Conservation (phyloP, 805 yeast genomes). For the Saturnispora zaruensis region DNA sequence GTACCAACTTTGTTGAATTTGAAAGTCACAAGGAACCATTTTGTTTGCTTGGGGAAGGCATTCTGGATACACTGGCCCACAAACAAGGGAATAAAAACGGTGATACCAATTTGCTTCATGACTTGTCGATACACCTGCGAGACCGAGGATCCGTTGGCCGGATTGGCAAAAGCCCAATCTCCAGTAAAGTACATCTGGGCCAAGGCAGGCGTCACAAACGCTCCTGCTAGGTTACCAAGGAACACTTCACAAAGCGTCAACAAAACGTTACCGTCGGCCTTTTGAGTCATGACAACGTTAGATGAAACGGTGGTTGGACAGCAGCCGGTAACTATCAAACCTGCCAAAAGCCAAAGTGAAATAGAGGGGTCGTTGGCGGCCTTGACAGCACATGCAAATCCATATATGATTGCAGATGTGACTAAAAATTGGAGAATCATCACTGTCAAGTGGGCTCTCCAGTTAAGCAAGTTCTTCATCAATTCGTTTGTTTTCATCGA, state of each 20-base stretch:
- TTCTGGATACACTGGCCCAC: slow-evolving; percentile 84
- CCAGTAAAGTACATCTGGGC: slow-evolving; percentile 59
- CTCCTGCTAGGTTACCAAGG: slow-evolving; percentile 77
- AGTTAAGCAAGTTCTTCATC: slow-evolving; percentile 53
- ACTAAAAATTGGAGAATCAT: slow-evolving; percentile 60
- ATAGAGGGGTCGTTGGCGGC: slow-evolving; percentile 50
- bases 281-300: slow-evolving; percentile 84
- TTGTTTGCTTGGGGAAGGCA: slow-evolving; percentile 53
- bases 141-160: slow-evolving; percentile 50
- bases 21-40: slow-evolving; percentile 50
- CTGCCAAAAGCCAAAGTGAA: slow-evolving; percentile 70
- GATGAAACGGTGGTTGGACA: slow-evolving; percentile 92
- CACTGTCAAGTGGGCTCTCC: slow-evolving; percentile 78
- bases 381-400: slow-evolving; percentile 59
- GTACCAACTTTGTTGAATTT: slow-evolving; percentile 67
- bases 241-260: slow-evolving; percentile 78
- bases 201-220: slow-evolving; percentile 80
- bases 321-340: slow-evolving; percentile 72
- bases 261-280: slow-evolving; percentile 72
- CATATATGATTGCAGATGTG: slow-evolving; percentile 44
- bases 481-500: slow-evolving; percentile 63
- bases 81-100: slow-evolving; percentile 72
- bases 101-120: slow-evolving; percentile 79
- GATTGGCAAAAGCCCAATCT: slow-evolving; percentile 72
- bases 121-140: slow-evolving; percentile 58